Evolutionary conservation across 2,329 filamentous ascomycete species (phyloP), one percentile per base, ranked within the genome.

Genomic region (Westerdykella ornata): DNA sequence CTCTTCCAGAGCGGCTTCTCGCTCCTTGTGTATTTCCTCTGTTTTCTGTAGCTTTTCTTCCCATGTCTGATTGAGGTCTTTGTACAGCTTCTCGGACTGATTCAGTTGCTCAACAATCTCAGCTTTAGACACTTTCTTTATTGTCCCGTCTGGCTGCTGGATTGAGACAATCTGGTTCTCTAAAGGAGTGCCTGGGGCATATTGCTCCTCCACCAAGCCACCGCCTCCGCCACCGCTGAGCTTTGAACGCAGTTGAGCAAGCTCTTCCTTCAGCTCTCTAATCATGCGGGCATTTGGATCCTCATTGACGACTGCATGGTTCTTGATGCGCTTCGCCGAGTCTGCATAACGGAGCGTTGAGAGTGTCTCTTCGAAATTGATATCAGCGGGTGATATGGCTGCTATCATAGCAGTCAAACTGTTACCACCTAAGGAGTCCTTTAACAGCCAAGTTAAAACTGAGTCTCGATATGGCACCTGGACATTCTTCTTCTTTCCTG

Each of bases 401-500:
- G 92, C 94, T 74, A 98, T 98, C 94, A 98, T 98, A 45, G 92
- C 92, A 17, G 92, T 98, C 86, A 97, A 90, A 65, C 90, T 97
- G 74, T 98, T 98, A 59, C 92, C 92, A 62, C 92, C 92, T 5
- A 98, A 71, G 3, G 90, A 97, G 65, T 98, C 94, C 63, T 98
- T 98, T 51, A 98, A 69, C 34, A 98, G 72, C 92, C 92, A 98
- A 1, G 92, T 98, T 52, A 98, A 71, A 37, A 98, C 81, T 60
- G 88, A 95, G 72, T 98, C 94, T 77, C 92, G 85, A 64, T 98
- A 98, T 1, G 92, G 94, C 1, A 98, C 92, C 67, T 94, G 81
- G 11, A 75, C 76, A 42, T 78, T 80, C 40, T 81, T 94, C 70
- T 88, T 89, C 65, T 88, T 90, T 14, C 84, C 84, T 1, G 84